Evolutionary conservation across 768 basidiomycete species (phyloP).

Genomic region (Lactifluus hygrophoroides): DNA sequence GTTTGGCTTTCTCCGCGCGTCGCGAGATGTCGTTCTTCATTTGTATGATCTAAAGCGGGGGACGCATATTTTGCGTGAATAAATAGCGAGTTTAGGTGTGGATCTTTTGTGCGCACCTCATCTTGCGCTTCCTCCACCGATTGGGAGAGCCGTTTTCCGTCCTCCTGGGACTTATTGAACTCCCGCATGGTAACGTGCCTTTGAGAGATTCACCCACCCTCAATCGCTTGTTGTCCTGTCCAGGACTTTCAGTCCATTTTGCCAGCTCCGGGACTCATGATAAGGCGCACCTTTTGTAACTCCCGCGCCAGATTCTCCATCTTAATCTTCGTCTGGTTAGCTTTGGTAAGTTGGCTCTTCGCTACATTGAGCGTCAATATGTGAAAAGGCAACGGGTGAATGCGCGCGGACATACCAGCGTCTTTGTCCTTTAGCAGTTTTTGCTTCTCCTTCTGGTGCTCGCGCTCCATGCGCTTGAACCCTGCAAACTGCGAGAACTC

Average conservation of each 20-base stretch:
- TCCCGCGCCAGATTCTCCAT: conserved; percentile 88
- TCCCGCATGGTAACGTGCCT: conserved; percentile 30
- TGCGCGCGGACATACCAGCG: conserved; percentile 44
- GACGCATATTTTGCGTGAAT: not conserved
- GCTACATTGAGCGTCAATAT: conserved; percentile 32
- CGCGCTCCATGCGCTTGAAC: conserved; percentile 76
- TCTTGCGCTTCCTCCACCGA: conserved; percentile 83
- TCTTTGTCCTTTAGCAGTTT: conserved; percentile 88
- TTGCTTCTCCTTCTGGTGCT: conserved; percentile 88
- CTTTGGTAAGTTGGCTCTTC: conserved; percentile 78
- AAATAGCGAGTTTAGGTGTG: not conserved
- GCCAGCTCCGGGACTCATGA: not conserved
- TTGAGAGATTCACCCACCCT: conserved; percentile 42
- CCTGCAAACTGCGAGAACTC: conserved; percentile 63
- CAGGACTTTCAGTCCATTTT: conserved; percentile 11
- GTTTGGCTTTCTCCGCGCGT: conserved; percentile 68
- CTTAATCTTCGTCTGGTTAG: conserved; percentile 81
- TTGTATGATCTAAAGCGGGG: conserved; percentile 49
- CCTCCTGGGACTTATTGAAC: conserved; percentile 48
- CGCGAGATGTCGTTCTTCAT: conserved; percentile 80
- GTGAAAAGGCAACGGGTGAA: not conserved
- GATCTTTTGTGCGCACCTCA: conserved; percentile 41
- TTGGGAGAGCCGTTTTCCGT: conserved; percentile 69
- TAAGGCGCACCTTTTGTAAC: conserved; percentile 63
- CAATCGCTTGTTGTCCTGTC: conserved; percentile 81